Percentiles rank a stretch among this genome's conserved stretches.
phyloP scores from a whole-genome alignment of 768 basidiomycete species.

The Lactarius tabidus region DNA sequence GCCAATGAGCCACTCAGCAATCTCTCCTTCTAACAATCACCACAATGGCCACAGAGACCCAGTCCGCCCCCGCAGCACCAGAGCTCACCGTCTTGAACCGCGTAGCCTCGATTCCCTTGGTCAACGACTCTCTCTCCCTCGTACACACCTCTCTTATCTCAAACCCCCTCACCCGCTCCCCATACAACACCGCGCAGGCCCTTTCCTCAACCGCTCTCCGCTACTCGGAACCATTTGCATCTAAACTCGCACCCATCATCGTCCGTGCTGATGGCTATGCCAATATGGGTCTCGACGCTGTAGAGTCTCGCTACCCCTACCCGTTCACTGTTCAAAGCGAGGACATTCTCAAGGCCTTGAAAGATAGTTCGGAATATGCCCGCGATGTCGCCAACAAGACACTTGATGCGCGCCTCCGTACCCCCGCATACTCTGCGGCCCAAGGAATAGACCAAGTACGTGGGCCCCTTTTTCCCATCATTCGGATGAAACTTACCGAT shows the following conservation, averaged over 20 bases:
- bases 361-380: constrained; percentile 52
- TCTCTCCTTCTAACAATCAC: neutral
- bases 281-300: constrained; percentile 70
- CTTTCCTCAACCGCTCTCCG: constrained; percentile 41
- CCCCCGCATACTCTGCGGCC: constrained; percentile 57
- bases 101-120: constrained; percentile 68
- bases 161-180: constrained; percentile 57
- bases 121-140: constrained; percentile 58
- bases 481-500: constrained; percentile 11
- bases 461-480: constrained; percentile 12
- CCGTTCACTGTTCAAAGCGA: constrained; percentile 72
- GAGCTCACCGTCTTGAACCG: constrained; percentile 60
- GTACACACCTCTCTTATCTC: constrained; percentile 55
- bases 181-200: constrained; percentile 62
- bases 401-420: constrained; percentile 61
- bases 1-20: neutral
- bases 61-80: constrained; percentile 36
- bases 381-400: constrained; percentile 56
- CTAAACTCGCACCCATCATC: constrained; percentile 62
- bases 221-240: constrained; percentile 62
- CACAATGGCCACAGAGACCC: constrained; percentile 39
- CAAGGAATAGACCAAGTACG: constrained; percentile 70
- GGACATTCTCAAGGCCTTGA: constrained; percentile 60
- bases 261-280: constrained; percentile 59
- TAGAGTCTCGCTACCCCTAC: constrained; percentile 70